phyloP scores from a whole-genome alignment of 192 early-diverging fungal species.

The Entophlyctis luteolus region DNA sequence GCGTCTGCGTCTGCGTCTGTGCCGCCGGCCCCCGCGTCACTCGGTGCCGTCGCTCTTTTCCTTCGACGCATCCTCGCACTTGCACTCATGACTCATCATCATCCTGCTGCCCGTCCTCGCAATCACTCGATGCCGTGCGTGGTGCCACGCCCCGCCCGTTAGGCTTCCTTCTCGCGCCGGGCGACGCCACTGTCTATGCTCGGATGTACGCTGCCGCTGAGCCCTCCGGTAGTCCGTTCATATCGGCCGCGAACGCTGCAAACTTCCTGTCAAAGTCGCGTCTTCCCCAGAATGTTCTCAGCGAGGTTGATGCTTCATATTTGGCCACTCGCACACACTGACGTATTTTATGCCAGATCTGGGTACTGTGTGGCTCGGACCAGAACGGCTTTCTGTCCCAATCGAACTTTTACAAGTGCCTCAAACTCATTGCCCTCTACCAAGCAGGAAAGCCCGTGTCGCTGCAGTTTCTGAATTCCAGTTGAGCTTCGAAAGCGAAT shows the following conservation, averaged over 20 bases:
- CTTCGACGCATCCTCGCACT: too few relatives aligned
- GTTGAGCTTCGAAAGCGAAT: too few relatives aligned
- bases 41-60: too few relatives aligned
- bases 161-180: conserved; percentile 20
- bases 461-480: conserved; percentile 50
- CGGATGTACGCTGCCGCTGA: conserved; percentile 35
- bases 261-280: conserved; percentile 42
- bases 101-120: too few relatives aligned
- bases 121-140: too few relatives aligned
- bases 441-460: conserved; percentile 67
- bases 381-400: conserved; percentile 71
- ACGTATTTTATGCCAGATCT: too few relatives aligned
- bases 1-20: too few relatives aligned
- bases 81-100: too few relatives aligned
- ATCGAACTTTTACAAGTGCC: conserved; percentile 71
- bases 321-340: too few relatives aligned
- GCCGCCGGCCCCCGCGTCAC: too few relatives aligned
- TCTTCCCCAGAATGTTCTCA: conserved; percentile 34
- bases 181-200: conserved; percentile 28
- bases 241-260: conserved; percentile 33
- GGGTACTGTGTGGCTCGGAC: conserved; percentile 76
- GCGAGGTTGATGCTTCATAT: too few relatives aligned
- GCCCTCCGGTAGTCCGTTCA: not conserved
- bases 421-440: conserved; percentile 85
- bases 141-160: too few relatives aligned